Evolutionary conservation across 2,329 filamentous ascomycete genomes (phyloP), one percentile per base, ranked within the genome.

Genomic region (Epichloe festucae): DNA sequence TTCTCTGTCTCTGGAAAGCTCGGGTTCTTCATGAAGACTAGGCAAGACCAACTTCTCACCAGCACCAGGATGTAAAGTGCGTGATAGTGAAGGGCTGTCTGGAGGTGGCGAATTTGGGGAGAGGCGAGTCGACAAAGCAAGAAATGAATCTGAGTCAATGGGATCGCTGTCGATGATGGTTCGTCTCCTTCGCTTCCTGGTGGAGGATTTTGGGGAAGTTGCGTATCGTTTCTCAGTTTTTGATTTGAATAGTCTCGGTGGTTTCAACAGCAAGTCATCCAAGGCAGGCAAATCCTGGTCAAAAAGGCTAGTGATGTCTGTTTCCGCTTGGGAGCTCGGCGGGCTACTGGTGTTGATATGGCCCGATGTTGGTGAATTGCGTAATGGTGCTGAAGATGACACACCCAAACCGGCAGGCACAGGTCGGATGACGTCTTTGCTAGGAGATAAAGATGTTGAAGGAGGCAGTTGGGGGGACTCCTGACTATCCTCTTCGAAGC

Each of bases 401-500:
- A 60, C 52, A 45, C 55, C 50, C n/a, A 61, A 54, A 10, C 48
- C 56, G 19, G 60, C 56, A 39, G 57, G 39, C 8, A 54, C 55
- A 23, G 58, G 53, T 31, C 46, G 57, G 39, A 14, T 59, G 53
- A 4, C 56, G 49, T 15, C 55, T 56, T 44, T 54, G 50, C 36
- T 52, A 49, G 43, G 53, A 58, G 17, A 54, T n/a, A 48, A 70
- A 67, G 47, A 67, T 70, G 19, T 71, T 68, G 27, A 68, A 65
- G 1, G 62, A 62, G 19, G 63, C 56, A 3, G 63, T 4, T 58
- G 54, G 8, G 55, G 3, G 3, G 63, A 70, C 34, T 67, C 66
- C 55, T 78, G 76, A 52, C 73, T 79, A 31, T 74, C 72, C 3
- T 77, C 71, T 49, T 74, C 67, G 47, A 77, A 79, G 5, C 78